Evolutionary conservation across 768 basidiomycete genomes (phyloP).

Genomic region (Lactarius akahatsu): DNA sequence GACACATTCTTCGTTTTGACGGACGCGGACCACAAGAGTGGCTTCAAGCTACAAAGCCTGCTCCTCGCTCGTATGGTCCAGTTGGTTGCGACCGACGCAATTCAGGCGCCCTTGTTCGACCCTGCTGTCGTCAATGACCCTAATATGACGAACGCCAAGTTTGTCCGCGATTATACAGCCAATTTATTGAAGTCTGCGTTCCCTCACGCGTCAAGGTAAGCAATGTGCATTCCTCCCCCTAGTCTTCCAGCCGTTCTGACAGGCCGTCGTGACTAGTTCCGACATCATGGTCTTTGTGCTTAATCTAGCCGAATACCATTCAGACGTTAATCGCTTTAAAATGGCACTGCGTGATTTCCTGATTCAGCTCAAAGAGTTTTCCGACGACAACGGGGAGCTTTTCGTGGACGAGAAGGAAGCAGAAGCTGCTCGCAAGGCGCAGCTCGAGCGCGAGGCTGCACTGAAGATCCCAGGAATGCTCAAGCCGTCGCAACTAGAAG

Average conservation of each 20-base stretch:
- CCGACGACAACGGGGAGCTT: constrained; percentile 89
- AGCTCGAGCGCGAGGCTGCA: constrained; percentile 83
- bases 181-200: constrained; percentile 87
- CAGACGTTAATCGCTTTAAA: constrained; percentile 89
- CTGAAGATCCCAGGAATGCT: constrained; percentile 98
- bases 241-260: constrained; percentile 17
- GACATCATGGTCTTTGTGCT: constrained; percentile 72
- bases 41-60: constrained; percentile 92
- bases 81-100: constrained; percentile 77
- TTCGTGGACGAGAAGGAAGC: constrained; percentile 94
- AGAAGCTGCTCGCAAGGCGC: constrained; percentile 72
- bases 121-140: constrained; percentile 68
- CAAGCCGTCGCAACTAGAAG: constrained; percentile 92
- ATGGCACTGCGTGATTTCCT: constrained; percentile 94
- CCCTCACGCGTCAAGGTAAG: constrained; percentile 86
- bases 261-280: constrained; percentile 43
- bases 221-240: constrained; percentile 16
- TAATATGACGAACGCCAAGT: constrained; percentile 71
- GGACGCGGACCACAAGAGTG: constrained; percentile 98
- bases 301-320: constrained; percentile 68
- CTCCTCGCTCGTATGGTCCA: constrained; percentile 94
- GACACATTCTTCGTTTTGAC: constrained; percentile 98
- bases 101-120: constrained; percentile 84
- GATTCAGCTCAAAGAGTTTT: constrained; percentile 96
- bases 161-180: constrained; percentile 82